Conservation (phyloP, 257 asterid species). For the Solanum medicagineum region DNA sequence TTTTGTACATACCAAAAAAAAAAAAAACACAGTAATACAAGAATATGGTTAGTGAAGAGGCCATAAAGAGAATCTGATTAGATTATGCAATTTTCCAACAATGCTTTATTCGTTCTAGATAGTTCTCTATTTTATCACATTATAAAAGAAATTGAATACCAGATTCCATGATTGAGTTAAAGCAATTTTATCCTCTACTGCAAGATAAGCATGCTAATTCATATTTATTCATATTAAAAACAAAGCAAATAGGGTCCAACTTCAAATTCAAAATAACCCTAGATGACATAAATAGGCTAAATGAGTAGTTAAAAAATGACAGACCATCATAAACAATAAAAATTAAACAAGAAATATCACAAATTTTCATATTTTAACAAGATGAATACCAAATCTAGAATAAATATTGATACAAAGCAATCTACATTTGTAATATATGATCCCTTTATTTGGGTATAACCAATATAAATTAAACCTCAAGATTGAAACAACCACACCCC, state of each 20-base stretch:
- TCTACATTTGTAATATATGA: neutral
- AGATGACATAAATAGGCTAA: slow-evolving; percentile 12
- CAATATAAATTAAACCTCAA: neutral
- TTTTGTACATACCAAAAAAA: neutral
- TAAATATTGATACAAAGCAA: neutral
- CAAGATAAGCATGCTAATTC: too few species aligned
- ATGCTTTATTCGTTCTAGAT: too few species aligned
- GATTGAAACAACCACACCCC: neutral
- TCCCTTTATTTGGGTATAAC: neutral
- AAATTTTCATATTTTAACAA: slow-evolving; percentile 23
- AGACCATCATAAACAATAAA: slow-evolving; percentile 30
- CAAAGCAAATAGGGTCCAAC: too few species aligned
- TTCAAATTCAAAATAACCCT: slow-evolving; percentile 1
- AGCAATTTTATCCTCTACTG: too few species aligned
- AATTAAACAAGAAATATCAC: slow-evolving; percentile 20
- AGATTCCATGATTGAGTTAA: too few species aligned
- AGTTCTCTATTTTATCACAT: too few species aligned
- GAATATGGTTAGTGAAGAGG: neutral
- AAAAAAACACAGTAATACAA: neutral
- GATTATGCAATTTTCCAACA: too few species aligned
- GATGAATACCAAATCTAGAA: neutral
- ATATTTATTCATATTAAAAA: too few species aligned
- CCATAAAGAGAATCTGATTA: too few species aligned
- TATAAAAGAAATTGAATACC: too few species aligned
- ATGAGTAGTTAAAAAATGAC: slow-evolving; percentile 24